These are phyloP conservation scores for Penicillium sp. DNA, from an alignment of 2,329 filamentous ascomycete species.

Conservation along the genomic window DNA sequence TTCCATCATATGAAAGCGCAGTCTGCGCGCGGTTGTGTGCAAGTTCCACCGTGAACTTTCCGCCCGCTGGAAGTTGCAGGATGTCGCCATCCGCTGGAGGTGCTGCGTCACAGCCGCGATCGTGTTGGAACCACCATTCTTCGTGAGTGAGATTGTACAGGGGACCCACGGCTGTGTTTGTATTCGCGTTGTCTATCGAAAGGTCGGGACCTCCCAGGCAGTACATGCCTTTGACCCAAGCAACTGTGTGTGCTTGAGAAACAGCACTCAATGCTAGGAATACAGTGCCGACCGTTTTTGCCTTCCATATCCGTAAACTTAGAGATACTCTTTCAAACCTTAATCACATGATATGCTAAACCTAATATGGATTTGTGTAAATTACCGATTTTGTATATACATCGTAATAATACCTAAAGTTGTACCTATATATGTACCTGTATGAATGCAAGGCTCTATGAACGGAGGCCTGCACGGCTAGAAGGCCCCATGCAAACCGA, in stretches of 20 bases:
- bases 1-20: conserved; percentile 48
- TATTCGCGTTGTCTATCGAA: conserved; percentile 44
- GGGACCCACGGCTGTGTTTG: conserved; percentile 49
- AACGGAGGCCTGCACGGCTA: too few relatives aligned
- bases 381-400: too few relatives aligned
- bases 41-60: conserved; percentile 52
- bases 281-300: neutral
- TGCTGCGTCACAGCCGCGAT: conserved; percentile 49
- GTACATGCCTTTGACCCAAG: conserved; percentile 46
- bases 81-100: conserved; percentile 40
- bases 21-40: conserved; percentile 55
- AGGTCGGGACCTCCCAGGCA: conserved; percentile 36
- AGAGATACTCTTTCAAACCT: neutral
- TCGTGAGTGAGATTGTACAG: conserved; percentile 48
- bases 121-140: conserved; percentile 56
- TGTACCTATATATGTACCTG: too few relatives aligned
- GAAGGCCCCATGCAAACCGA: too few relatives aligned
- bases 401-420: too few relatives aligned
- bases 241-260: conserved; percentile 40
- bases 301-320: neutral
- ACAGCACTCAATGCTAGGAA: conserved; percentile 8
- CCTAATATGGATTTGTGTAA: too few relatives aligned
- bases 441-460: too few relatives aligned
- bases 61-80: conserved; percentile 53
- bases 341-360: too few relatives aligned